Conservation (phyloP, 2,329 filamentous ascomycete species). For the Fonsecaea monophora region DNA sequence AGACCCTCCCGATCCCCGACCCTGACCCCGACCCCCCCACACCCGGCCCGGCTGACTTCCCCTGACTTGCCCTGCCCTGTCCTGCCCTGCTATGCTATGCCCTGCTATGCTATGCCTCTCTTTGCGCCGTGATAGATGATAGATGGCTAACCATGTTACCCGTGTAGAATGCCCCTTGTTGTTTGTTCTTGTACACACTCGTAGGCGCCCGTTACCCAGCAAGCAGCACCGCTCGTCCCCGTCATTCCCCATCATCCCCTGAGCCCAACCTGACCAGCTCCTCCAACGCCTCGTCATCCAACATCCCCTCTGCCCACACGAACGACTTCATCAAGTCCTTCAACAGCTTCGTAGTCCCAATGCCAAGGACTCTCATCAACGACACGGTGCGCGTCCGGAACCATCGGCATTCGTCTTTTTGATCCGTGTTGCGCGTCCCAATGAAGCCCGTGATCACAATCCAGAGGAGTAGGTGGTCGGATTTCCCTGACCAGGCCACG, state of each 20-base stretch:
- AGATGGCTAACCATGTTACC: too few relatives aligned
- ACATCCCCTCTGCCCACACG: conserved; percentile 20
- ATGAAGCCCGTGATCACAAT: conserved; percentile 24
- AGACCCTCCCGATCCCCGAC: too few relatives aligned
- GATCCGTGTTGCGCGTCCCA: background rate
- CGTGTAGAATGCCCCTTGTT: too few relatives aligned
- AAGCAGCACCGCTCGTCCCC: background rate
- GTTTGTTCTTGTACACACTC: too few relatives aligned
- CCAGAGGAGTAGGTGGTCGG: conserved; percentile 25
- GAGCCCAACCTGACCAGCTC: background rate
- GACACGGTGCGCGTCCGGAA: conserved; percentile 15
- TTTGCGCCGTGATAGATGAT: too few relatives aligned
- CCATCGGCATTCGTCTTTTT: conserved; percentile 20
- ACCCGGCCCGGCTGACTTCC: too few relatives aligned
- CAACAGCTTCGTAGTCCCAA: conserved; percentile 12
- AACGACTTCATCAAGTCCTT: conserved; percentile 19
- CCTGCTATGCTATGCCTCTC: too few relatives aligned
- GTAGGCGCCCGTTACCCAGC: too few relatives aligned
- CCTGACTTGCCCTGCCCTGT: too few relatives aligned
- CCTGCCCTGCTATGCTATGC: too few relatives aligned
- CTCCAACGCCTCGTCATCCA: conserved; percentile 13
- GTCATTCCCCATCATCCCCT: background rate
- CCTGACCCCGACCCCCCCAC: too few relatives aligned
- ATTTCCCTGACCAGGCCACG: conserved; percentile 24
- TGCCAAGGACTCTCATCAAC: conserved; percentile 10